Conservation (phyloP, 2,329 filamentous ascomycete genomes). For the Apiospora pterosperma region DNA sequence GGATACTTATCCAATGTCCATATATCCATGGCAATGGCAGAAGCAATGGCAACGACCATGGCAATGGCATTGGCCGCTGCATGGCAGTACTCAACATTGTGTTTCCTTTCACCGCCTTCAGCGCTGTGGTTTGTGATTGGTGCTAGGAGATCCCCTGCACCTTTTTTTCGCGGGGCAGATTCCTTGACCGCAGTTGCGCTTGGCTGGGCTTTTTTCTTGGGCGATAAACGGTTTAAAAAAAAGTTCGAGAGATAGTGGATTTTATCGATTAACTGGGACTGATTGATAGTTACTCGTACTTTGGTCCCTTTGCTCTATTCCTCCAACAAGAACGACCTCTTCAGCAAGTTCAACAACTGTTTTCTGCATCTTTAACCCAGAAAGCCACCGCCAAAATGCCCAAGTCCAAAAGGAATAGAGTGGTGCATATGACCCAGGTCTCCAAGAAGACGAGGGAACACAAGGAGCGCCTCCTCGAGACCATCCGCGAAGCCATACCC, state of each 20-base stretch:
- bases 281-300: not conserved
- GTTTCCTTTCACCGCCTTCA: conserved; percentile 8
- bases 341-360: not conserved
- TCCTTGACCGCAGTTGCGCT: not conserved
- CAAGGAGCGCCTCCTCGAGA: conserved; percentile 82
- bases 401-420: conserved; percentile 88
- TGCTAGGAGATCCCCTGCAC: not conserved
- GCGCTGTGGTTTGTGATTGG: conserved; percentile 4
- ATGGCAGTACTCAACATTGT: no score
- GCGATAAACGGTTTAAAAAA: conserved; percentile 9
- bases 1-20: no score
- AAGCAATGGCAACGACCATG: no score
- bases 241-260: conserved; percentile 3
- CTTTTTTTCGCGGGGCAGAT: conserved; percentile 3
- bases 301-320: not conserved
- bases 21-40: no score
- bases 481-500: conserved; percentile 80
- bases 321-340: not conserved
- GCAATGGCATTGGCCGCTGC: no score
- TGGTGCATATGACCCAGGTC: conserved; percentile 88
- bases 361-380: not conserved
- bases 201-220: not conserved
- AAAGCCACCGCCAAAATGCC: conserved; percentile 61
- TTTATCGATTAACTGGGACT: not conserved
- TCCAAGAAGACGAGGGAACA: conserved; percentile 91